These are phyloP conservation scores for Pseudogymnoascus sp. DNA, from an alignment of 2,329 filamentous ascomycete genomes.

Conservation along the genomic window DNA sequence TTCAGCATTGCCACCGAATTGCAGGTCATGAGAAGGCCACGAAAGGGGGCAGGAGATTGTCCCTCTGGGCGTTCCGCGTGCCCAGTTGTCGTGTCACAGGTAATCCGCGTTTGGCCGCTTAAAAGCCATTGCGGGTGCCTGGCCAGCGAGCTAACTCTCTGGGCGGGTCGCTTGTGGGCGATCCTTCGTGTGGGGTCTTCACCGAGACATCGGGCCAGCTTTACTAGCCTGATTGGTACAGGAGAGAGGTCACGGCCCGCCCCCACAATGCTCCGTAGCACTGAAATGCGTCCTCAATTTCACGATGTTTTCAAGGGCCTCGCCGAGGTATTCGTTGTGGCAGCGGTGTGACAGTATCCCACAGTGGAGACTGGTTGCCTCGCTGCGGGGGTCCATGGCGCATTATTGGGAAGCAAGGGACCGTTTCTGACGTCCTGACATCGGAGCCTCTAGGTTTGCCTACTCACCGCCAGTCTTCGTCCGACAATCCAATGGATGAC, in stretches of 20 bases:
- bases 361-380: background rate
- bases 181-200: too few species aligned
- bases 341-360: background rate
- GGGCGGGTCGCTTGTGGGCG: too few species aligned
- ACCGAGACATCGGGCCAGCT: too few species aligned
- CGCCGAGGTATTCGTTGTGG: background rate
- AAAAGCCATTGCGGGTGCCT: background rate
- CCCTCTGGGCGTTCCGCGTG: background rate
- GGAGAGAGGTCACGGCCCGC: too few species aligned
- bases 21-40: background rate
- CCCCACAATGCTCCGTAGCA: background rate
- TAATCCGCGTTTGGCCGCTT: background rate
- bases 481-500: background rate
- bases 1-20: background rate
- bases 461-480: background rate
- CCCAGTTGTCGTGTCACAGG: background rate
- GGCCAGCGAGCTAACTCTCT: background rate
- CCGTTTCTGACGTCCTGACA: background rate
- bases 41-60: background rate
- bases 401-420: background rate
- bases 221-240: too few species aligned
- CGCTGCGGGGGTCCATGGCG: background rate
- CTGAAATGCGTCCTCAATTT: background rate
- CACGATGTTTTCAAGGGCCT: background rate
- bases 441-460: background rate